Evolutionary conservation across 352 stramenopile genomes (phyloP), one percentile per base, ranked within the genome.

Genomic region (Globisporangium ultimum): DNA sequence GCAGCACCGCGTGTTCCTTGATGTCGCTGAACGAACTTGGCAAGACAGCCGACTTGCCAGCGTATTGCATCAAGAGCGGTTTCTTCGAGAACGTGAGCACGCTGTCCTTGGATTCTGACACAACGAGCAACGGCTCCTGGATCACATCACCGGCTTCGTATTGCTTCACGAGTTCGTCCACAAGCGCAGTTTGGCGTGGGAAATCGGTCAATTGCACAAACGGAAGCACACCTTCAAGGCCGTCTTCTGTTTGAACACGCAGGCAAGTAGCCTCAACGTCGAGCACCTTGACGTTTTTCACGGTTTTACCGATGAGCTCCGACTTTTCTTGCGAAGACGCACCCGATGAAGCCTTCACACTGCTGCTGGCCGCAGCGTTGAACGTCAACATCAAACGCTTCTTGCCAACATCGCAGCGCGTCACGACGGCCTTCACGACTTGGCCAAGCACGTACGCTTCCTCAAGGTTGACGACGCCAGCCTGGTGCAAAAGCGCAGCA

Each of bases 311-410:
- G 9, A 92, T 71, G 8, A 93, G 52, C 15, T 63, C 64, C 15
- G 67, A 61, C 52, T 70, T 71, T 5, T 60, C 43, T 42, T 67
- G 63, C 10, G 58, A 17, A 34, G 41, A 45, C 18, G 21, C 46
- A 38, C 45, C 21, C 52, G 50, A 51, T 12, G 48, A 53, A 7
- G 59, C 55, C 6, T 50, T 51, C 32, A 36, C 48, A 12, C 24
- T 28, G 24, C 32, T 38, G 15, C 67, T 73, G 15, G 64, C 60
- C 5, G 68, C 74, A n/a, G 74, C 80, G 56, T 94, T 83, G 24
- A 96, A 90, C 53, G 85, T 93, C 13, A 96, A 77, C 76, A 93
- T 84, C 41, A 96, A 69, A n/a, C 87, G 84, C 74, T 93, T 75
- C 74, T 93, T 93, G 46, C 50, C 63, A 10, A 78, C 34, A 47